These are phyloP conservation scores for Coccomyxa sp. DNA, from an alignment of 139 green algal species.

Conservation along the genomic window DNA sequence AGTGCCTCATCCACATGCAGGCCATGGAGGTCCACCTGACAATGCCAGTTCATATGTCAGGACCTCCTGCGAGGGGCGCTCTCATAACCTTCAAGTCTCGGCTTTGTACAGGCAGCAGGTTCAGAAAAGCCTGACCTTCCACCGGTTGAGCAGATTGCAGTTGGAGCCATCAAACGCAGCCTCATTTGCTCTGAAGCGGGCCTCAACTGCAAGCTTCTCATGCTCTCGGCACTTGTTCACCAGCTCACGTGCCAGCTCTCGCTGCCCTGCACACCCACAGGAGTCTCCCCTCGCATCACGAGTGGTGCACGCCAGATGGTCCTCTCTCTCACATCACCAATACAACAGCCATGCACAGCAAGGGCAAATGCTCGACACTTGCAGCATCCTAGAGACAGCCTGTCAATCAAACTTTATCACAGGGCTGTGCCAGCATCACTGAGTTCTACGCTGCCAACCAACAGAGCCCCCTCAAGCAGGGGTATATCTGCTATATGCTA, in stretches of 20 bases:
- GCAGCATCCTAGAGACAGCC: background rate
- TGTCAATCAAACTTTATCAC: background rate
- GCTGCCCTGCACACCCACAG: background rate
- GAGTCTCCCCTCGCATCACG: background rate
- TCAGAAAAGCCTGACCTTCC: slow-evolving; percentile 17
- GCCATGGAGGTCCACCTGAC: slow-evolving; percentile 7
- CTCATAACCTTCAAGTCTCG: background rate
- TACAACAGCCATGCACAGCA: background rate
- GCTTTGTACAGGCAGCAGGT: background rate
- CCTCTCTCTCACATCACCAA: no score
- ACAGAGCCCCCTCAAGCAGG: no score
- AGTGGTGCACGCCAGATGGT: background rate
- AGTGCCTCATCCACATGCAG: slow-evolving; percentile 27
- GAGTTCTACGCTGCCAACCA: no score
- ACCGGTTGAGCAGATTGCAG: slow-evolving; percentile 18
- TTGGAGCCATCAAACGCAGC: slow-evolving; percentile 22
- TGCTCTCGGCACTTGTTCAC: slow-evolving; percentile 15
- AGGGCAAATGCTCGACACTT: background rate
- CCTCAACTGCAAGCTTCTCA: slow-evolving; percentile 4
- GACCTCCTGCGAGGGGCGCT: background rate
- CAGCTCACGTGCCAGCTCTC: slow-evolving; percentile 16
- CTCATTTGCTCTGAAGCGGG: slow-evolving; percentile 25
- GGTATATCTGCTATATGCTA: no score
- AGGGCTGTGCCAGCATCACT: no score
- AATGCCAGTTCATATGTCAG: background rate